phyloP scores from a whole-genome alignment of 2,329 filamentous ascomycete genomes.

The Drechslerella coelobrocha region DNA sequence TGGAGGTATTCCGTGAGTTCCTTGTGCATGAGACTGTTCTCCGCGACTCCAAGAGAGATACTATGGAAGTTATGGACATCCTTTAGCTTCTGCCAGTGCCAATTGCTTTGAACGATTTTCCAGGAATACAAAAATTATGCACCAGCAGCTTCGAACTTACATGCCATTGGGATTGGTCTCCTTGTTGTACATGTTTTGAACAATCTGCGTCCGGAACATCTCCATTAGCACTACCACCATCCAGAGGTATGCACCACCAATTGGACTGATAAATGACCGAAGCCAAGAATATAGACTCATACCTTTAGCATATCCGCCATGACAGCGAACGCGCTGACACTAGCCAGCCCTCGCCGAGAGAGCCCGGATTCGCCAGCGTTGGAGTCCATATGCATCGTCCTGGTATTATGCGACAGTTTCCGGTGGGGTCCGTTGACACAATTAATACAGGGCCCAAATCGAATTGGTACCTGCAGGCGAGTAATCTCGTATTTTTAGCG shows the following conservation, averaged over 20 bases:
- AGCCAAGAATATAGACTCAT: not conserved
- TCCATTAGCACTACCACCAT: not conserved
- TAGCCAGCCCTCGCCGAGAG: slow-evolving; percentile 35
- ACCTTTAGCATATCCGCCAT: slow-evolving; percentile 43
- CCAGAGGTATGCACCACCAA: not conserved
- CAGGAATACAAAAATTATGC: too few species aligned
- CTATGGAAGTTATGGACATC: slow-evolving; percentile 21
- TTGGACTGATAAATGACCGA: not conserved
- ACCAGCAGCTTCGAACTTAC: slow-evolving; percentile 14
- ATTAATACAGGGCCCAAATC: too few species aligned
- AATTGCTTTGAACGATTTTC: not conserved
- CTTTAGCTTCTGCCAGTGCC: not conserved
- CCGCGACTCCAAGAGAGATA: slow-evolving; percentile 51
- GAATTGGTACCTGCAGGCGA: too few species aligned
- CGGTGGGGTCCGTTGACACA: too few species aligned
- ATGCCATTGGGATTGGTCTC: slow-evolving; percentile 52
- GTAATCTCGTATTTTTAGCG: too few species aligned
- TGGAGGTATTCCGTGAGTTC: slow-evolving; percentile 48
- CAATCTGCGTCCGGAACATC: slow-evolving; percentile 5
- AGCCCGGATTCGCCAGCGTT: not conserved
- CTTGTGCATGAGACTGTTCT: slow-evolving; percentile 51
- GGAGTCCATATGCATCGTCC: not conserved
- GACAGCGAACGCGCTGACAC: slow-evolving; percentile 18
- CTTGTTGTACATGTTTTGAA: slow-evolving; percentile 49
- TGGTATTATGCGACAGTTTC: not conserved